A percentile compares a stretch with the other conserved stretches of the same genome.
phyloP scores from a whole-genome alignment of 768 basidiomycete species.

The Tylopilus vinaceipallidus region DNA sequence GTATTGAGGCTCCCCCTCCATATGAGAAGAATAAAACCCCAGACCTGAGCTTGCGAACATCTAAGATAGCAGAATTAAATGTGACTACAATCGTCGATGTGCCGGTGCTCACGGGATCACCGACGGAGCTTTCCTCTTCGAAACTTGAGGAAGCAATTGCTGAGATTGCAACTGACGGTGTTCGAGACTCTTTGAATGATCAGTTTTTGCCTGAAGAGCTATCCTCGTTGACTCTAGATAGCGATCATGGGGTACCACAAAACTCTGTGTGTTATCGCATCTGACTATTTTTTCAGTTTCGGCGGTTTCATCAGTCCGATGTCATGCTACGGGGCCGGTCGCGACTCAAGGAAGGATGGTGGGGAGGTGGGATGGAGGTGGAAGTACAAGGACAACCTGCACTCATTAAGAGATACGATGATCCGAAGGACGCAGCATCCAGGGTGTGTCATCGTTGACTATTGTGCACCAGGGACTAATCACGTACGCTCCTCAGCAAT shows the following conservation, averaged over 20 bases:
- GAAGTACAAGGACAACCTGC: slow-evolving; percentile 39
- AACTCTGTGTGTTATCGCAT: neutral
- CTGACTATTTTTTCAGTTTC: slow-evolving; percentile 33
- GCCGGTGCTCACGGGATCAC: neutral
- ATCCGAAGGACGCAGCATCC: slow-evolving; percentile 28
- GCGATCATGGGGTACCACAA: slow-evolving; percentile 35
- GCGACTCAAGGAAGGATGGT: slow-evolving; percentile 45
- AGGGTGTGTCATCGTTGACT: slow-evolving; percentile 25
- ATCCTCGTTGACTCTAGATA: slow-evolving; percentile 20
- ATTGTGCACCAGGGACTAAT: neutral
- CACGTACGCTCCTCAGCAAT: slow-evolving; percentile 32
- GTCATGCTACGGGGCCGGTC: slow-evolving; percentile 38
- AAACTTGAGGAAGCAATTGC: slow-evolving; percentile 8
- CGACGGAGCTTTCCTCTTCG: neutral
- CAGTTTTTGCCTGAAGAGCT: slow-evolving; percentile 22
- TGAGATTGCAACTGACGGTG: slow-evolving; percentile 21
- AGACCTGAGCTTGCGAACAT: neutral
- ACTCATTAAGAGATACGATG: slow-evolving; percentile 47
- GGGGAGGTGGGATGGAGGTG: slow-evolving; percentile 42
- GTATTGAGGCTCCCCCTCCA: slow-evolving; percentile 18
- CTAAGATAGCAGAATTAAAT: neutral
- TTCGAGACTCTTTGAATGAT: slow-evolving; percentile 16
- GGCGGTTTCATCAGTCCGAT: slow-evolving; percentile 50
- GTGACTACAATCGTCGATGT: neutral
- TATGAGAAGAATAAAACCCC: slow-evolving; percentile 12